Evolutionary conservation across 1,139 yeast species (phyloP).

Genomic region (Geotrichum macrosporum): DNA sequence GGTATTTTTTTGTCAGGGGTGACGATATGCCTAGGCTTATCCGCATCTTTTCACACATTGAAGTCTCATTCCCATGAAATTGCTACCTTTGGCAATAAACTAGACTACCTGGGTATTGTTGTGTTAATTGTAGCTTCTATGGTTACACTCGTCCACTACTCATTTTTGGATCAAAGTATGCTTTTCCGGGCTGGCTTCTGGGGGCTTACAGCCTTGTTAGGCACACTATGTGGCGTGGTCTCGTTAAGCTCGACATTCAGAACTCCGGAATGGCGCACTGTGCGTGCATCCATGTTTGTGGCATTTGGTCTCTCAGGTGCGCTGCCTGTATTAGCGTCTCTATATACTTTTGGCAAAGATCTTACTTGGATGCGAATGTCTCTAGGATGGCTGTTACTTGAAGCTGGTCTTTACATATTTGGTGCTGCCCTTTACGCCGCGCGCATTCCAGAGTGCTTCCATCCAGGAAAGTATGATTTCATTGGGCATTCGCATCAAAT

Average conservation of each 20-base stretch:
- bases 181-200: slow-evolving; percentile 45
- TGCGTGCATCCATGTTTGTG: slow-evolving; percentile 74
- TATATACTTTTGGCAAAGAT: slow-evolving; percentile 43
- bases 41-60: slow-evolving; percentile 71
- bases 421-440: slow-evolving; percentile 80
- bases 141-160: slow-evolving; percentile 64
- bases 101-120: slow-evolving; percentile 85
- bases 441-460: slow-evolving; percentile 68
- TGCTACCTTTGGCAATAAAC: slow-evolving; percentile 64
- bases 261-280: slow-evolving; percentile 65
- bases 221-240: slow-evolving; percentile 56
- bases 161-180: slow-evolving; percentile 51
- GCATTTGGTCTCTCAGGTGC: slow-evolving; percentile 75
- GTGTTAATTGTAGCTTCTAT: slow-evolving; percentile 70
- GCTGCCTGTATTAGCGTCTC: slow-evolving; percentile 60
- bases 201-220: slow-evolving; percentile 51
- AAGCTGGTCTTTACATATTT: slow-evolving; percentile 66
- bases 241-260: slow-evolving; percentile 66
- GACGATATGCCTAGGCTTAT: slow-evolving; percentile 59
- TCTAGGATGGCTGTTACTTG: slow-evolving; percentile 57
- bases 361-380: slow-evolving; percentile 52
- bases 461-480: slow-evolving; percentile 65
- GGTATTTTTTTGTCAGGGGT: slow-evolving; percentile 50
- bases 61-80: slow-evolving; percentile 68
- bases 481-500: slow-evolving; percentile 87